Evolutionary conservation across 441 rosid species (phyloP).

Genomic region (Bruguiera hainesii): DNA sequence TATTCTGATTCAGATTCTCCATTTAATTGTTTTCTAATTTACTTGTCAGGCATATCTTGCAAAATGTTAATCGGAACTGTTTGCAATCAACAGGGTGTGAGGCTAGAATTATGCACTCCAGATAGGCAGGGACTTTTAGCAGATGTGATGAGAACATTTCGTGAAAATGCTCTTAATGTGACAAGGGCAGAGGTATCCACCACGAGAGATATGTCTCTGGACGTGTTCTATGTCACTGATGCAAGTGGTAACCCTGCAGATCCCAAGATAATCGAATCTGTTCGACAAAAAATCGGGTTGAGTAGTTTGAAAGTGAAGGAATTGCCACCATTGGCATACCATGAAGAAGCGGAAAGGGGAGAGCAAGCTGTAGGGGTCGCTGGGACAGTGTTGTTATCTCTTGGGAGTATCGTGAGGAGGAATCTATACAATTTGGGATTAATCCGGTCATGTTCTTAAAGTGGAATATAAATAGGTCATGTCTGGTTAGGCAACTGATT

Average conservation of each 20-base stretch:
- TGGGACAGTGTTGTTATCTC: slow-evolving; percentile 74
- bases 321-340: slow-evolving; percentile 45
- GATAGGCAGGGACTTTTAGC: slow-evolving; percentile 79
- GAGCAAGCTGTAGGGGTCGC: slow-evolving; percentile 61
- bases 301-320: slow-evolving; percentile 70
- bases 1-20: neutral
- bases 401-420: slow-evolving; percentile 83
- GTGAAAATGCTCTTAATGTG: slow-evolving; percentile 85
- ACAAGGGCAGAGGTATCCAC: slow-evolving; percentile 93
- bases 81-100: slow-evolving; percentile 60
- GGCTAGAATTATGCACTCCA: slow-evolving; percentile 56
- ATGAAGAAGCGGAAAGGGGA: slow-evolving; percentile 47
- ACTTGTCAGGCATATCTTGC: neutral
- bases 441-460: slow-evolving; percentile 68
- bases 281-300: slow-evolving; percentile 65
- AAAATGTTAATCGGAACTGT: neutral
- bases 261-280: slow-evolving; percentile 62
- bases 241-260: slow-evolving; percentile 59
- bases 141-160: slow-evolving; percentile 78
- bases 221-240: slow-evolving; percentile 74
- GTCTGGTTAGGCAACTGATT: slow-evolving; percentile 3
- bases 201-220: slow-evolving; percentile 42
- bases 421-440: slow-evolving; percentile 83
- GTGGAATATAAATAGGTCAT: slow-evolving; percentile 1
- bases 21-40: neutral